Evolutionary conservation across 306 rosid species (phyloP), one percentile per base, ranked within the genome.

Genomic region (Luffa aegyptiaca): DNA sequence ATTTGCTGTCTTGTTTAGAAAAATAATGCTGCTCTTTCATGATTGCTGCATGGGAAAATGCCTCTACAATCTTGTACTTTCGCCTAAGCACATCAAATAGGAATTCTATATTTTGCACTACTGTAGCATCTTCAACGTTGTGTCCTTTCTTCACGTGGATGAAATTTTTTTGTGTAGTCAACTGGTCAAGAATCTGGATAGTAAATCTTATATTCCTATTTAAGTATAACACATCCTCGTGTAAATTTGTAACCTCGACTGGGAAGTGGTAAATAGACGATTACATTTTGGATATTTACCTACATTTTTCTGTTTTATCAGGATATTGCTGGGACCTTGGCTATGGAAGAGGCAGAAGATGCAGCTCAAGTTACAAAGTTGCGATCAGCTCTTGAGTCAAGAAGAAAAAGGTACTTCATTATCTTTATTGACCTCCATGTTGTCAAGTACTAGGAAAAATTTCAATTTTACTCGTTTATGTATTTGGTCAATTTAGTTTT

Each of bases 261-360:
- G 49, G 31, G 31, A 37, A 39, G 73, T 39, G 49, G 73, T 71
- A 14, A 70, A 21, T 42, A 20, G 76, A 71, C 13, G 12, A 46
- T 21, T 57, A 45, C 21, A 45, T 71, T 20, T 71, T 70, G 53
- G 39, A 12, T 37, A 45, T 45, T 45, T 31, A 10, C 3, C 11
- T 71, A 46, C 76, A 21, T 79, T 49, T 79, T 82, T 81, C 70
- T 84, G 51, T 83, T 80, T 49, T 82, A 69, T 81, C 88, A 95
- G 98, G 98, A 95, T 85, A 92, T 92, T 91, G 97, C 98, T 77
- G 98, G 98, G 75, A 95, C 98, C 76, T 90, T 95, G 92, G 97
- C 98, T 9, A 89, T 92, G 41, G 98, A 95, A 86, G 92, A 86
- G 82, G 98, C 97, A 55, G 97, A 90, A 79, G 93, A 92, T 81